These are phyloP conservation scores for Aspergillus carbonarius DNA, from an alignment of 2,329 filamentous ascomycete species.

Conservation along the genomic window DNA sequence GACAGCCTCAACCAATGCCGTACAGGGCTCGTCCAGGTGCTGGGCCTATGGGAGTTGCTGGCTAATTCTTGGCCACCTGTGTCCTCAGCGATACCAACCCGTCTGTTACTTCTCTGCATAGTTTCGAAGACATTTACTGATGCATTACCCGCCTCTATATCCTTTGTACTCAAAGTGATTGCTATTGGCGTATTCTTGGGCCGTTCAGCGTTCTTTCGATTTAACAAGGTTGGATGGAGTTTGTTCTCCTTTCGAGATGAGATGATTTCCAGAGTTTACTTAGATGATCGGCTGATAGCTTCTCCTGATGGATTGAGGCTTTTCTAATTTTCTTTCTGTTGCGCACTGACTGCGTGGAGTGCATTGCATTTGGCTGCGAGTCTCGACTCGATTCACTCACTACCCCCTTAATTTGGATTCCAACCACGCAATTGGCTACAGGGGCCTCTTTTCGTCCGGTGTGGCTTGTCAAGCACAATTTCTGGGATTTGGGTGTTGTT, in stretches of 20 bases:
- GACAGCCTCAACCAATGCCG: conserved; percentile 34
- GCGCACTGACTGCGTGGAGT: conserved; percentile 16
- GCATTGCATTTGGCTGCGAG: conserved; percentile 28
- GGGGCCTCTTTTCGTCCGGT: background rate
- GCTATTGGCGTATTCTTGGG: conserved; percentile 21
- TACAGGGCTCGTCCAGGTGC: conserved; percentile 39
- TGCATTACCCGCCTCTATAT: conserved; percentile 8
- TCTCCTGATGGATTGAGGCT: conserved; percentile 6
- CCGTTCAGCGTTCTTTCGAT: conserved; percentile 31
- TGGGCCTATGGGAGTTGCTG: conserved; percentile 42
- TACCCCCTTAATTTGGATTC: conserved; percentile 9
- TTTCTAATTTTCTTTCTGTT: conserved; percentile 10
- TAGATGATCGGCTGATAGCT: conserved; percentile 7
- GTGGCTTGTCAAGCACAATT: conserved; percentile 10
- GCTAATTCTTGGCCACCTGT: conserved; percentile 23
- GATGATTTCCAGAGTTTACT: conserved; percentile 23
- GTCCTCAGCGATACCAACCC: conserved; percentile 12
- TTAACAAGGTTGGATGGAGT: conserved; percentile 32
- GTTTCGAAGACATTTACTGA: conserved; percentile 12
- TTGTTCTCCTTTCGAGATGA: conserved; percentile 22
- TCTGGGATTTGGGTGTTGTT: conserved; percentile 14
- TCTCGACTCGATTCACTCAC: conserved; percentile 4
- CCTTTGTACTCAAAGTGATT: conserved; percentile 14
- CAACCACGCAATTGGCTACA: conserved; percentile 15
- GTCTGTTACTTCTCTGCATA: conserved; percentile 11